Evolutionary conservation across 805 yeast genomes (phyloP), one percentile per base, ranked within the genome.

Genomic region (Candida vaughaniae): DNA sequence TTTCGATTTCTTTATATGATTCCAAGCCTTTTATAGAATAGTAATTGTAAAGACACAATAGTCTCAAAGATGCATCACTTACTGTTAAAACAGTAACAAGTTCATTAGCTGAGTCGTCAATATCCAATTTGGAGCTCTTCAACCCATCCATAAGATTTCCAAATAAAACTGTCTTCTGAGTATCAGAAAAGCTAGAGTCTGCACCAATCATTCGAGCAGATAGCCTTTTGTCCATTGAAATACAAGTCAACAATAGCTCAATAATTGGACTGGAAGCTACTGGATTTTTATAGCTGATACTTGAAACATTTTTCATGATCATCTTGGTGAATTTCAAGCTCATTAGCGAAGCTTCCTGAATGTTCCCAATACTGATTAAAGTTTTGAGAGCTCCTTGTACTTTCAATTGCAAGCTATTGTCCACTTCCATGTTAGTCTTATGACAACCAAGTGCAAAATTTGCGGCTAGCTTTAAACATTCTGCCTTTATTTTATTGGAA

Each of bases 11-110:
- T 3, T 17, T 16, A 23, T 35, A 35, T 9, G 10, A 16, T 2
- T 36, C 33, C 9, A 41, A 25, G 3, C 36, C 36, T 12, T 29
- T 30, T 5, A 29, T 14, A 9, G 23, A 9, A 25, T 36, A 40
- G 23, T 38, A 38, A 22, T 27, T 31, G 18, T 40, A 40, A 5
- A 28, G 4, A 11, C 33, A 37, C 9, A 22, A 15, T 15, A 17
- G 20, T 15, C 30, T 19, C 23, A 16, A 29, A 12, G 33, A n/a
- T 9, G 15, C 20, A 25, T 16, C 38, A 36, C 23, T 33, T 33
- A 20, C 27, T 15, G 3, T n/a, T n/a, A 35, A 15, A 11, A 9
- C 19, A 9, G 17, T n/a, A 2, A 7, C 18, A 10, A 35, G n/a
- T 3, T 16, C 10, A 6, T 14, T 16, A 6, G 32, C 12, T 17